Base-by-base conservation (phyloP, 345 rosid species). In the Firmiana major region DNA sequence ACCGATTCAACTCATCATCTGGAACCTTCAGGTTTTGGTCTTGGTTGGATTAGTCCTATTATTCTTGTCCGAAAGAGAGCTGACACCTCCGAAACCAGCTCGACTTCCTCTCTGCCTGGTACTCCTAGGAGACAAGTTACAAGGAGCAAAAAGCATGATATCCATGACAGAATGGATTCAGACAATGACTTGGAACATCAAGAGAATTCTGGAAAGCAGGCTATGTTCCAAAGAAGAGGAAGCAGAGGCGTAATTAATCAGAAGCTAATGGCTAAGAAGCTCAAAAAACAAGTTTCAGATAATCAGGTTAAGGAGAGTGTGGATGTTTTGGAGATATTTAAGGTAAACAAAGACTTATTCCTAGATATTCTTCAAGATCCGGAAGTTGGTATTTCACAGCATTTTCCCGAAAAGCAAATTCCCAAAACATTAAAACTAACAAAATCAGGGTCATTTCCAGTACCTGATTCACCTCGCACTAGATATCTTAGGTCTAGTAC, bases 381-480 rank as follows among this genome's bases (percentile, higher is more conserved):
- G 5, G 82, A 75, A 16, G 70, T 78, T 79, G 81, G 75, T 57
- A 67, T 81, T 58, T 57, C 42, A 24, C 80, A 74, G 65, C 82
- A 73, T 68, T 76, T 85, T 13, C 80, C 84, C 28, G 80, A 82
- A 68, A 84, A 74, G 82, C 79, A 86, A 57, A 76, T 78, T 81
- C 78, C 83, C 34, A 53, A 57, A 9, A 34, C 72, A 12, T 81
- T 67, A 53, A 87, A 79, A 57, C 79, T 96, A 49, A 87, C 84
- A n/a, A 93, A 88, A 79, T 92, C 98, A 72, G 92, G 87, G 19
- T 93, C 98, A 53, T 96, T 91, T 91, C 98, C 99, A 3, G 42
- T 85, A 13, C 57, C 87, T 38, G 80, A 81, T 66, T 78, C 80
- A 54, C 81, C 89, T 3, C 76, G 80, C 48, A 40, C 22, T 26